Percentiles rank a stretch among this genome's conserved stretches.
Conservation (phyloP, 345 rosid species). For the Turnera subulata region DNA sequence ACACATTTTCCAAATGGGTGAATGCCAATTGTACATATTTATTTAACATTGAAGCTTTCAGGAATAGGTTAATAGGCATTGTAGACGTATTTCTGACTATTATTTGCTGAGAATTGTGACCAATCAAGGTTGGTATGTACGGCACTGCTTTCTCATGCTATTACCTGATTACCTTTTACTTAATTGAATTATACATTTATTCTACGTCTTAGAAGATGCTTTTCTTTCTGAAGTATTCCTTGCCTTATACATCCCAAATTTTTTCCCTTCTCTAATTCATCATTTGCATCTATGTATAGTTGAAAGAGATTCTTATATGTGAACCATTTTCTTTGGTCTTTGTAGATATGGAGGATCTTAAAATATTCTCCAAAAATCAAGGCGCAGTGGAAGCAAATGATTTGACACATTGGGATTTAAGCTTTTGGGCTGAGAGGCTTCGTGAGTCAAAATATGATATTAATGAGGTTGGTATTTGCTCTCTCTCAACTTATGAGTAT, state of each 20-base stretch:
- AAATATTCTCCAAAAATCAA: constrained; percentile 61
- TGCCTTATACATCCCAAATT: not conserved
- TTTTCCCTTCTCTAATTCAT: not conserved
- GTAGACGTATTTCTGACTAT: too few relatives aligned
- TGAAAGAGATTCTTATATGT: not conserved
- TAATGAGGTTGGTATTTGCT: constrained; percentile 64
- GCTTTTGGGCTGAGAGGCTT: constrained; percentile 94
- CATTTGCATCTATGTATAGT: not conserved
- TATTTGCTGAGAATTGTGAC: too few relatives aligned
- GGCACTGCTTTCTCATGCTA: too few relatives aligned
- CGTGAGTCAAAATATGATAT: constrained; percentile 89
- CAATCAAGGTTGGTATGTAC: too few relatives aligned
- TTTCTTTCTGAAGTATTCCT: not conserved
- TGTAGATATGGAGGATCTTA: constrained; percentile 79
- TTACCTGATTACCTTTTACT: too few relatives aligned
- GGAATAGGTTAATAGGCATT: too few relatives aligned
- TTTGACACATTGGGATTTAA: constrained; percentile 77
- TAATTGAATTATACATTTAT: not conserved
- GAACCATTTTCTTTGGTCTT: constrained; percentile 3
- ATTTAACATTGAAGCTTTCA: not conserved
- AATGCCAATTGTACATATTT: constrained; percentile 5
- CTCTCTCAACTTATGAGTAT: too few relatives aligned
- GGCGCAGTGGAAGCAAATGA: constrained; percentile 70
- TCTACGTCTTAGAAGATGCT: too few relatives aligned
- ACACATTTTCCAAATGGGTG: too few relatives aligned